Evolutionary conservation across 805 yeast genomes (phyloP), one percentile per base, ranked within the genome.

Genomic region (Candida maesae): DNA sequence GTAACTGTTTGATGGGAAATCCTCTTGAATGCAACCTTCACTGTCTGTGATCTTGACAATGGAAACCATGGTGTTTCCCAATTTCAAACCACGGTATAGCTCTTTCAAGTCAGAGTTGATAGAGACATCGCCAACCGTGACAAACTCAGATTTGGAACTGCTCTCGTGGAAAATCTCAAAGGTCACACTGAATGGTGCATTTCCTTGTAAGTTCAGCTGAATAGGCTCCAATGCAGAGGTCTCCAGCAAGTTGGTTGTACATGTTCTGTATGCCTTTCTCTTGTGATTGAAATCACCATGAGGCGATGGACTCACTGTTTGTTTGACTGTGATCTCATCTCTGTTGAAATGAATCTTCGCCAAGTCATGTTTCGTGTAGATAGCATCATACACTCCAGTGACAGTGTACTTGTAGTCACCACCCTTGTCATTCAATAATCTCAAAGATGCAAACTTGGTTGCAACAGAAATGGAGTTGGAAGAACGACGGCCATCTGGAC

Each of bases 21-120:
- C 64, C 19, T 64, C 74, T 31, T 71, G 70, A 4, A 58, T 47
- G 61, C 98, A 91, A 0, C 90, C 93, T 51, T 78, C 77, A 1
- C 74, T 70, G 61, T 91, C 97, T 5, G 60, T 55, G 12, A 90
- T 68, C 42, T 73, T 73, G 19, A 67, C 67, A 20, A 91, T 66
- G 0, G 76, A 65, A 2, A 91, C 64, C 11, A 71, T 52, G 56
- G 87, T 90, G 28, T 77, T 76, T 2, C 97, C 98, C n/a, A 83
- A 67, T 6, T 73, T 68, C 46, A 85, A 59, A 3, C 72, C 68
- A 27, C 72, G 68, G 50, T 78, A 76, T 5, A 80, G 47, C 40
- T 68, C 68, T 34, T 64, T 52, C 38, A 73, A 60, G 19, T 68
- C 57, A 41, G 74, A 64, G 2, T 51, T 44, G 4, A 67, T 51